Evolutionary conservation across 352 stramenopile species (phyloP).

Genomic region (Globisporangium acanthophoron): DNA sequence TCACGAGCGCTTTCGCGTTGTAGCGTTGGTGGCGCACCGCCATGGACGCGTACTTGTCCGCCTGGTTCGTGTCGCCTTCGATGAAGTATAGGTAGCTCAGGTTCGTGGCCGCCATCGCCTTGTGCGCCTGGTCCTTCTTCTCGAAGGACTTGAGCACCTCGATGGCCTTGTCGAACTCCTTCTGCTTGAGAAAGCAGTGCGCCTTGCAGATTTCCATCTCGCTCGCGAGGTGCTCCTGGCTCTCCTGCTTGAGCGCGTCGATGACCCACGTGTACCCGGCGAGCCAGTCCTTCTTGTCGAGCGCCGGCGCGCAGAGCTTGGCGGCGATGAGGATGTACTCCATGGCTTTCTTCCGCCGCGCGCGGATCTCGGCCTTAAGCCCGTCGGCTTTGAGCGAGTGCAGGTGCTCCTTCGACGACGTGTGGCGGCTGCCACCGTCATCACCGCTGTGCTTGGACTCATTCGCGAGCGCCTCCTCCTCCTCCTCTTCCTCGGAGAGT

Average conservation of each 20-base stretch:
- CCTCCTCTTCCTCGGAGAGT: conserved; percentile 81
- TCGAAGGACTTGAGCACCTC: conserved; percentile 94
- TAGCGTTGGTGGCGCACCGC: conserved; percentile 93
- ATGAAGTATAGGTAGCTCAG: conserved; percentile 97
- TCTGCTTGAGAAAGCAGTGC: conserved; percentile 89
- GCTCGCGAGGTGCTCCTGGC: conserved; percentile 87
- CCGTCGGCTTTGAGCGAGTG: conserved; percentile 62
- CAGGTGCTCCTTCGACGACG: conserved; percentile 43
- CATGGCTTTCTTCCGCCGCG: conserved; percentile 70
- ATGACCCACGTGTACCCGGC: conserved; percentile 94
- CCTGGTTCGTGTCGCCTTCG: conserved; percentile 86
- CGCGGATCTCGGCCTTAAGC: conserved; percentile 75
- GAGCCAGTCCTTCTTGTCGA: conserved; percentile 92
- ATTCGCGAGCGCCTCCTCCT: conserved; percentile 61
- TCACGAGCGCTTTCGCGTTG: conserved; percentile 96
- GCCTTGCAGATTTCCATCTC: conserved; percentile 90
- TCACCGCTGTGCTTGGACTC: conserved; percentile 39
- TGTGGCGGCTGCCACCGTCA: conserved; percentile 8
- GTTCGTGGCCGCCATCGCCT: conserved; percentile 93
- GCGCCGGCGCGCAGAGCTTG: conserved; percentile 89
- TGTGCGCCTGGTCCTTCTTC: conserved; percentile 92
- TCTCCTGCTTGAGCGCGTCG: conserved; percentile 87
- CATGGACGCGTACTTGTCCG: conserved; percentile 90
- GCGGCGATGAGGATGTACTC: conserved; percentile 93
- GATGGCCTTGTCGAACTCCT: conserved; percentile 93